phyloP scores from a whole-genome alignment of 1,284 basidiomycete species.

The Ustilago esculenta region DNA sequence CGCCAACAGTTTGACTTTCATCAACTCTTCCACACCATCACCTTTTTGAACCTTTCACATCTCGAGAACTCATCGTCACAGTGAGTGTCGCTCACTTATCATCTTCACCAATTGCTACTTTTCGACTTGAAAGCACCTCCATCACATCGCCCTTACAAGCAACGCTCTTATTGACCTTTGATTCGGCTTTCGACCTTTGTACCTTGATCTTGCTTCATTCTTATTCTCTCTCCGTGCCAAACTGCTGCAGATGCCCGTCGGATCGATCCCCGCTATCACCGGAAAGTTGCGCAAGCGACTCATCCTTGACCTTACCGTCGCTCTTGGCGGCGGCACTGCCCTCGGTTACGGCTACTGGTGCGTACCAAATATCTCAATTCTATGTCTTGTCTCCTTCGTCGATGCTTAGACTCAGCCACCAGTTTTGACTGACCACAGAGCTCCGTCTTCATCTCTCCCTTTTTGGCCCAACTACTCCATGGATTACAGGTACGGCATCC shows the following conservation, averaged over 20 bases:
- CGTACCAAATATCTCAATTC: conserved; percentile 2
- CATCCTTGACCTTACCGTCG: conserved; percentile 62
- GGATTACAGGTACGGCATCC: conserved; percentile 59
- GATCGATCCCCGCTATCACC: conserved; percentile 60
- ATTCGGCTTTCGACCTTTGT: neutral
- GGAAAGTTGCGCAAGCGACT: conserved; percentile 65
- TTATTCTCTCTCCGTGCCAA: neutral
- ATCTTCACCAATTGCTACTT: neutral
- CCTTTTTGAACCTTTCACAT: conserved; percentile 8
- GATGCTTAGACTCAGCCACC: no score
- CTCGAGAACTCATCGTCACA: conserved; percentile 20
- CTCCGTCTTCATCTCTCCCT: no score
- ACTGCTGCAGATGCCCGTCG: conserved; percentile 49
- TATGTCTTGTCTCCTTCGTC: neutral
- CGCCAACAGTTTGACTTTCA: neutral
- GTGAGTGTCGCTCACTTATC: conserved; percentile 14
- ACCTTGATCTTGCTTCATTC: neutral
- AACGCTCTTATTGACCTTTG: conserved; percentile 24
- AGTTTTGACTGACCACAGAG: no score
- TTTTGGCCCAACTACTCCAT: no score
- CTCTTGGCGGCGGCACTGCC: conserved; percentile 59
- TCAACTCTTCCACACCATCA: conserved; percentile 11
- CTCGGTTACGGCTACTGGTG: conserved; percentile 64
- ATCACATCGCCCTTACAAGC: no score
- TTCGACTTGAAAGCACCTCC: neutral